Base-by-base conservation (phyloP, 345 rosid species). In the Aquilaria yunnanensis region DNA sequence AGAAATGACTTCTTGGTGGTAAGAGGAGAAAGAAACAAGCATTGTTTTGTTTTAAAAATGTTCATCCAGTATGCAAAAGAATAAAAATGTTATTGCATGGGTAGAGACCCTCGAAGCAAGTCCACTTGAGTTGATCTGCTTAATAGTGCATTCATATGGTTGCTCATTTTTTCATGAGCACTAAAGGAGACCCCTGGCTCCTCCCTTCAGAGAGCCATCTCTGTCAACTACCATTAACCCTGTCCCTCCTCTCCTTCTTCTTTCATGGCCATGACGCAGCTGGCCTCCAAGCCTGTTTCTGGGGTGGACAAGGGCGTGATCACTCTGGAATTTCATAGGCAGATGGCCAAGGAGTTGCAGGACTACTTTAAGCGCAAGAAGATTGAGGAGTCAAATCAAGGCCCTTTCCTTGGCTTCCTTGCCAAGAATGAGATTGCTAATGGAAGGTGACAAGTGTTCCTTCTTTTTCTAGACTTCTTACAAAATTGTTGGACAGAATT, bases 351-450 rank as follows among this genome's bases (percentile, higher is more conserved):
- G 75, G 92, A 93, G 77, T 84, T 93, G 62, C 98, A 88, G 37
- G 89, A 88, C 10, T 93, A 81, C 65, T 90, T 93, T 66, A 90
- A 86, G 82, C 74, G 78, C 80, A 88, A 86, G 87, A 88, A 90
- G 76, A 80, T 93, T 70, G 89, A 90, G 78, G 82, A 88, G 68
- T 81, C 97, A 47, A 75, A 81, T 80, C 87, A 79, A 64, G 98
- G 96, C 16, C 98, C 98, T 41, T 88, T 88, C 76, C 85, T 93
- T 72, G 98, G 98, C 48, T 93, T 79, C 61, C n/a, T 86, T 60
- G 78, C 73, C 67, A 93, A 90, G 79, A 93, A 93, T 52, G 98
- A 93, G 79, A 88, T 90, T 74, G 54, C 88, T 51, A 90, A 93
- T 74, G 98, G 98, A 69, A 93, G 98, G 98, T 90, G 54, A 9